phyloP scores from a whole-genome alignment of 2,329 filamentous ascomycete genomes.

The Epichloe amarillans region DNA sequence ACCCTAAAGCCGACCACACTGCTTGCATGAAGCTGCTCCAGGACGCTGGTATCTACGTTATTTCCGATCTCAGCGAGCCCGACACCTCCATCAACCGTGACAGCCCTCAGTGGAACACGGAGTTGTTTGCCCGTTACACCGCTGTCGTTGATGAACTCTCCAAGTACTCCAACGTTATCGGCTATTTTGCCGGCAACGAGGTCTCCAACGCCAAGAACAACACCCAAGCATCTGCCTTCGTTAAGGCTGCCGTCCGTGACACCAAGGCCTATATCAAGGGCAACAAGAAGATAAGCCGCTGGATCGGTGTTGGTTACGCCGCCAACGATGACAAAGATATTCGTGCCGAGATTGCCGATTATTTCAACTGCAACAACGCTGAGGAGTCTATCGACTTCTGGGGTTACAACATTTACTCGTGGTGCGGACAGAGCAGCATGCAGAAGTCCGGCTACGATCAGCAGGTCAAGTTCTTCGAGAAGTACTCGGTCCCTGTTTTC shows the following conservation, averaged over 20 bases:
- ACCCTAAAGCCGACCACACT: conserved; percentile 65
- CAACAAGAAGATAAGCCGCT: conserved; percentile 67
- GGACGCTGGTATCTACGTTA: conserved; percentile 83
- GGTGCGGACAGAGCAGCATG: conserved; percentile 82
- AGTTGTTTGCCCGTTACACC: conserved; percentile 70
- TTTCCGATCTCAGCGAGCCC: conserved; percentile 81
- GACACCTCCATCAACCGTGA: conserved; percentile 73
- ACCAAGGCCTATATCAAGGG: conserved; percentile 85
- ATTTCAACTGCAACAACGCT: conserved; percentile 78
- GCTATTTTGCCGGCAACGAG: conserved; percentile 98
- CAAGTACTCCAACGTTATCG: conserved; percentile 81
- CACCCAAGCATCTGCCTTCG: conserved; percentile 80
- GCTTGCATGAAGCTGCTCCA: conserved; percentile 75
- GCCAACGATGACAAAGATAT: conserved; percentile 85
- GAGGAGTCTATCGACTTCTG: conserved; percentile 77
- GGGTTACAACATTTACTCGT: conserved; percentile 99
- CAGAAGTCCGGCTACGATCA: conserved; percentile 64
- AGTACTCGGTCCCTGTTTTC: conserved; percentile 90
- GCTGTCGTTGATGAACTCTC: conserved; percentile 68
- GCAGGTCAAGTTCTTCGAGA: conserved; percentile 73
- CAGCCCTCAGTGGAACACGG: conserved; percentile 63
- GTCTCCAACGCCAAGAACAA: conserved; percentile 83
- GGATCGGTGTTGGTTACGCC: conserved; percentile 84
- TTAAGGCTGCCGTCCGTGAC: conserved; percentile 95
- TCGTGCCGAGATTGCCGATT: conserved; percentile 69